Conservation (phyloP, 2,329 filamentous ascomycete species). For the Apiospora aurea region DNA sequence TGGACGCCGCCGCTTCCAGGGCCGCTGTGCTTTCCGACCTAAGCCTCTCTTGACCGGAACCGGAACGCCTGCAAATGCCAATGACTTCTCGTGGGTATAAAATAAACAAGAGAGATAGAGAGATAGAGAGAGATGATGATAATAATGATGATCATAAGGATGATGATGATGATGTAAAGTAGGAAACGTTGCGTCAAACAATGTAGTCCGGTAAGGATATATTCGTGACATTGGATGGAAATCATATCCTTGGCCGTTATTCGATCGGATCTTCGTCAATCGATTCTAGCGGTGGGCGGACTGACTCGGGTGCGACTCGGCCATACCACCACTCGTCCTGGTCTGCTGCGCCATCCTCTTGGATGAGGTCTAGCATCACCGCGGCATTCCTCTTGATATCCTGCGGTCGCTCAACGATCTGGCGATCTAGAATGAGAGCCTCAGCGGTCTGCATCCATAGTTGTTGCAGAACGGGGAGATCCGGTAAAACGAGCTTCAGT, state of each 20-base stretch:
- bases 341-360: slow-evolving; percentile 64
- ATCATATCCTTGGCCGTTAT: slow-evolving; percentile 29
- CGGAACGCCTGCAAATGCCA: slow-evolving; percentile 22
- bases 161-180: neutral
- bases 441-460: slow-evolving; percentile 71
- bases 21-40: slow-evolving; percentile 7
- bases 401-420: slow-evolving; percentile 62
- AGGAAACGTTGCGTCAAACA: neutral
- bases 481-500: slow-evolving; percentile 57
- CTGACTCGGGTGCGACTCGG: slow-evolving; percentile 58
- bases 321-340: slow-evolving; percentile 71
- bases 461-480: slow-evolving; percentile 64
- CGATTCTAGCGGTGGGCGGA: slow-evolving; percentile 57
- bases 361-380: slow-evolving; percentile 69
- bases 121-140: neutral
- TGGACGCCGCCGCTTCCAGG: slow-evolving; percentile 18
- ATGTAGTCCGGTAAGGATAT: neutral
- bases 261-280: slow-evolving; percentile 60
- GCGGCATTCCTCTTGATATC: slow-evolving; percentile 70
- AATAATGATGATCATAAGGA: neutral
- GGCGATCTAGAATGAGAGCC: slow-evolving; percentile 64
- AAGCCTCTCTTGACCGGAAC: slow-evolving; percentile 20
- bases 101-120: slow-evolving; percentile 12
- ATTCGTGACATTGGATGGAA: neutral
- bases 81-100: slow-evolving; percentile 25